phyloP scores from a whole-genome alignment of 2,329 filamentous ascomycete genomes.

The Teratosphaeria nubilosa region DNA sequence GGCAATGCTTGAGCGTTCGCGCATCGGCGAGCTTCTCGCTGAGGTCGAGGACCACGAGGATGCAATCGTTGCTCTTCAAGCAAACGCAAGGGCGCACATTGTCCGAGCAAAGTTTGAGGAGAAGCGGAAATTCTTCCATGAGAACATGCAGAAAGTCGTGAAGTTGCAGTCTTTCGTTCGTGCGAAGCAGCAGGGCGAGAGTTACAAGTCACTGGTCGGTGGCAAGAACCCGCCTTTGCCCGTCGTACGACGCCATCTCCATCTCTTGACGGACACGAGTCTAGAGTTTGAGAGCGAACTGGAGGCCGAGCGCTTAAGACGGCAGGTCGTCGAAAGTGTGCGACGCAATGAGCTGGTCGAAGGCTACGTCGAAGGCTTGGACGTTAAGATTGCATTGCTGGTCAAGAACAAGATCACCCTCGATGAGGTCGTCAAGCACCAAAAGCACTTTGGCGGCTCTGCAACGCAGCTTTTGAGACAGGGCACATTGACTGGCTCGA shows the following conservation, averaged over 20 bases:
- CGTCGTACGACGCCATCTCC: constrained; percentile 96
- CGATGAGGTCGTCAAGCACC: constrained; percentile 93
- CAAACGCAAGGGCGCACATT: constrained; percentile 60
- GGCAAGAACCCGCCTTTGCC: constrained; percentile 95
- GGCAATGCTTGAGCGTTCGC: constrained; percentile 66
- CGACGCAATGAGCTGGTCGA: constrained; percentile 94
- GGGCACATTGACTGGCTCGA: constrained; percentile 14
- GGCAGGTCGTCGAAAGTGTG: constrained; percentile 94
- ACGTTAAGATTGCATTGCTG: constrained; percentile 95
- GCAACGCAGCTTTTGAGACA: constrained; percentile 23
- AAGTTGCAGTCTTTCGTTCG: constrained; percentile 97
- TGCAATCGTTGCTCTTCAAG: constrained; percentile 63
- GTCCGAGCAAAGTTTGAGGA: constrained; percentile 68
- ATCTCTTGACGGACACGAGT: constrained; percentile 93
- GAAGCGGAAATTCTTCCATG: constrained; percentile 78
- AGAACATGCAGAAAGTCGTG: constrained; percentile 98
- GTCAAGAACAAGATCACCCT: constrained; percentile 99
- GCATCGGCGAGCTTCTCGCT: constrained; percentile 62
- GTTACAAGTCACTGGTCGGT: constrained; percentile 91
- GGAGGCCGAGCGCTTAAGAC: constrained; percentile 87
- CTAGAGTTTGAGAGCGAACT: constrained; percentile 99
- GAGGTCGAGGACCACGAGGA: constrained; percentile 78
- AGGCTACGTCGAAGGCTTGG: constrained; percentile 95
- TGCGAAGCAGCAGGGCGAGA: constrained; percentile 90
- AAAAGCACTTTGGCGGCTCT: constrained; percentile 80